A percentile compares a stretch with the other conserved stretches of the same genome.
Evolutionary conservation across 2,329 filamentous ascomycete genomes (phyloP).

Genomic region (Aspergillus chevalieri): DNA sequence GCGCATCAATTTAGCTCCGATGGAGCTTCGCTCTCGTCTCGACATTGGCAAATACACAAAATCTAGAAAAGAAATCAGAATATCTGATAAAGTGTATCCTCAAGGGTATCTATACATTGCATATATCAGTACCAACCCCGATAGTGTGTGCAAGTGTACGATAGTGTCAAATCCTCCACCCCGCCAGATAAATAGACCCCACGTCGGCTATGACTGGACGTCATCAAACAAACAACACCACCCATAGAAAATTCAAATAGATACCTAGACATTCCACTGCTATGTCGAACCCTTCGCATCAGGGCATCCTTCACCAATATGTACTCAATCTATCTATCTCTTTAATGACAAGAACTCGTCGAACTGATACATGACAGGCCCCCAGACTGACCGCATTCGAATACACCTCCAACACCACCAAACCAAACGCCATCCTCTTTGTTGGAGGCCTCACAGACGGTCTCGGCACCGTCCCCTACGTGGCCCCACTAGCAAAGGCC

Average conservation of each 20-base stretch:
- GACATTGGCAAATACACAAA: no score
- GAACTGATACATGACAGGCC: conserved; percentile 23
- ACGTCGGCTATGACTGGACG: no score
- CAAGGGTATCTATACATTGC: no score
- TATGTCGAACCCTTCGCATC: conserved; percentile 16
- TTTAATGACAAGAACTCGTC: not conserved
- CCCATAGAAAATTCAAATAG: not conserved
- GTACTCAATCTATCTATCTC: conserved; percentile 13
- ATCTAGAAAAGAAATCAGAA: no score
- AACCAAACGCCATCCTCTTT: conserved; percentile 50
- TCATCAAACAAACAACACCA: not conserved
- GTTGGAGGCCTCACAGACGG: conserved; percentile 56
- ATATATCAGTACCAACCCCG: no score
- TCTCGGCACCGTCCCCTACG: conserved; percentile 50
- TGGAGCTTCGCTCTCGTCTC: not conserved
- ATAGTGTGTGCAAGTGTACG: no score
- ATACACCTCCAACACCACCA: conserved; percentile 25
- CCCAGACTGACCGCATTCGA: conserved; percentile 38
- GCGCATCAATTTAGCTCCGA: not conserved
- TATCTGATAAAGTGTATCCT: no score
- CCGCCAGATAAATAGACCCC: no score
- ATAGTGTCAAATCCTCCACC: no score
- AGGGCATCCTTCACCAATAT: conserved; percentile 33
- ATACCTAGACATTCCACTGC: not conserved
- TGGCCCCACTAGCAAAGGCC: conserved; percentile 42